Conservation (phyloP, 345 rosid species). For the Syzygium grande region DNA sequence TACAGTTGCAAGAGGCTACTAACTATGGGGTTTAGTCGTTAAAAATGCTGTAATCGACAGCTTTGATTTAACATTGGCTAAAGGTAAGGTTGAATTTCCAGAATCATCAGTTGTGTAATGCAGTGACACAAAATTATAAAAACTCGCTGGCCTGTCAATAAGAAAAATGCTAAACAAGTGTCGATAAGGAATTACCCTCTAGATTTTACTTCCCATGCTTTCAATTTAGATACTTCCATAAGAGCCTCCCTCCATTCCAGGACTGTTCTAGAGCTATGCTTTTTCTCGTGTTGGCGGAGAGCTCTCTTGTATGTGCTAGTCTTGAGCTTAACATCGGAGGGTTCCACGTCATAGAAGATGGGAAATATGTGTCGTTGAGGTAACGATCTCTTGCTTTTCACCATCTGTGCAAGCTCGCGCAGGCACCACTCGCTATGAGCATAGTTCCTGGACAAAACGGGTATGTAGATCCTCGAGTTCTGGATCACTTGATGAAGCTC, state of each 20-base stretch:
- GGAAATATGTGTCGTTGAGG: not conserved
- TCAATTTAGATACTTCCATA: not conserved
- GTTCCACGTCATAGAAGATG: not conserved
- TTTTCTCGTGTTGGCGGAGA: not conserved
- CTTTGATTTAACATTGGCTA: not conserved
- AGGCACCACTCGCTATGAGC: conserved; percentile 2
- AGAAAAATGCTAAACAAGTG: not conserved
- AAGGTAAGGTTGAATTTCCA: not conserved
- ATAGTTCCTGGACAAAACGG: not conserved
- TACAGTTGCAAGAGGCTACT: not conserved
- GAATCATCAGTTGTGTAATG: not conserved
- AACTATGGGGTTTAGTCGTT: not conserved
- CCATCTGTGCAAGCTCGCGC: not conserved
- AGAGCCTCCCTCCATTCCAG: conserved; percentile 3
- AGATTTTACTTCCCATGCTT: not conserved
- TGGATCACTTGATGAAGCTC: not conserved
- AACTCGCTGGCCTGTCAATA: not conserved
- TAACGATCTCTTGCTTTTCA: not conserved
- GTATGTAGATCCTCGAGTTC: not conserved
- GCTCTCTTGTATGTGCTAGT: not conserved
- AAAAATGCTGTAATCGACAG: not conserved
- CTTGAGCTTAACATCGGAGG: not conserved
- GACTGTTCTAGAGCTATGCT: not conserved
- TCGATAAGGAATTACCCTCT: not conserved
- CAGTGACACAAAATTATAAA: not conserved